A percentile compares a stretch with the other conserved stretches of the same genome.
Evolutionary conservation across 2,329 filamentous ascomycete species (phyloP).

Genomic region (Chalaropsis thielavioides): DNA sequence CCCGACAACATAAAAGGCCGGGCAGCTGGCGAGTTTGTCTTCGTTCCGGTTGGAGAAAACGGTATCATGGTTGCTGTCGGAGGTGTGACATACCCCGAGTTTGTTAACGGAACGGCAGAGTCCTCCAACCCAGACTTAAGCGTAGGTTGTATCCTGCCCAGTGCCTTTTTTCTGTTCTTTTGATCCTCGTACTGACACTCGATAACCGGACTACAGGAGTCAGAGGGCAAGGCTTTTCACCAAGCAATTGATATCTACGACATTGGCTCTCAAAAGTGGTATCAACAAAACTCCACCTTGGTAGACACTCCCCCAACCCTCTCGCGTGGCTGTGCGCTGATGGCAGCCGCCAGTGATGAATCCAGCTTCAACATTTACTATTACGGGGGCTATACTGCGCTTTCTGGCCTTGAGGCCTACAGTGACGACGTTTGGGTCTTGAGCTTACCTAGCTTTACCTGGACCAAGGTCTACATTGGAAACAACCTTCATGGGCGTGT

Average conservation of each 20-base stretch:
- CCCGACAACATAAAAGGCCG: slow-evolving; percentile 36
- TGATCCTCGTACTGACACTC: neutral
- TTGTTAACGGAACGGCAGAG: slow-evolving; percentile 25
- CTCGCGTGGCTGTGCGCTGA: slow-evolving; percentile 57
- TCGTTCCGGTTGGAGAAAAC: slow-evolving; percentile 62
- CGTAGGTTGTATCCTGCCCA: neutral
- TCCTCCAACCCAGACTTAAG: slow-evolving; percentile 22
- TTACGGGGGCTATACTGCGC: slow-evolving; percentile 58
- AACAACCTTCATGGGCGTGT: slow-evolving; percentile 43
- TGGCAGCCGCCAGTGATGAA: slow-evolving; percentile 53
- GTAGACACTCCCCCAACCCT: slow-evolving; percentile 37
- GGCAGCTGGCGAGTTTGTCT: slow-evolving; percentile 51
- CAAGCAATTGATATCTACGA: slow-evolving; percentile 63
- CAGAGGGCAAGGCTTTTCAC: slow-evolving; percentile 57
- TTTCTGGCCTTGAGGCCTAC: slow-evolving; percentile 27
- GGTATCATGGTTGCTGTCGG: slow-evolving; percentile 67
- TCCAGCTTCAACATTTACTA: slow-evolving; percentile 75
- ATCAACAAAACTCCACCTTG: slow-evolving; percentile 46
- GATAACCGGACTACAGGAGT: slow-evolving; percentile 19
- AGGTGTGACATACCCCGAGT: slow-evolving; percentile 48
- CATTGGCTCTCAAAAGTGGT: slow-evolving; percentile 53
- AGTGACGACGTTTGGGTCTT: slow-evolving; percentile 66
- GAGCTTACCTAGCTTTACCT: slow-evolving; percentile 66
- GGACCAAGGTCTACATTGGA: slow-evolving; percentile 43
- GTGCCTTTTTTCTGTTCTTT: neutral